Conservation (phyloP, 179 eudicot species). For the Beta corolliflora region DNA sequence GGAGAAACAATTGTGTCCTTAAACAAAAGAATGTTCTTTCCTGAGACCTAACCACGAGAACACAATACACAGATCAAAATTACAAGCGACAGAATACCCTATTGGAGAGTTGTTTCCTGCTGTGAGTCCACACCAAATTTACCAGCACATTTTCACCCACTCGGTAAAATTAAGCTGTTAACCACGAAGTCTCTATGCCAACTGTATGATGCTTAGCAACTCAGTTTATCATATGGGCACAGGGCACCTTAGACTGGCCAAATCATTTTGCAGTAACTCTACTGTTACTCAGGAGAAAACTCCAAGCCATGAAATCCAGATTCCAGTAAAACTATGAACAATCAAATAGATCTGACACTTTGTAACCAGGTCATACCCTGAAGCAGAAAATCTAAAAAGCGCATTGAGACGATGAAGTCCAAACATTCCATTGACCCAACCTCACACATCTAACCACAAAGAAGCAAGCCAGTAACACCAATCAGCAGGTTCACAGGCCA, state of each 20-base stretch:
- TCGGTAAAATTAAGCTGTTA: neutral
- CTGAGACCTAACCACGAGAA: neutral
- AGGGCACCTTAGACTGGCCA: neutral
- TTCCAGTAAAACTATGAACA: constrained; percentile 2
- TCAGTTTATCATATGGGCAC: neutral
- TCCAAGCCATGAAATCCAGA: neutral
- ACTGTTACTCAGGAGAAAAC: neutral
- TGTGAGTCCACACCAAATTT: constrained; percentile 6
- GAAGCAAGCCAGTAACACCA: constrained; percentile 12
- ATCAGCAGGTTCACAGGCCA: constrained; percentile 4
- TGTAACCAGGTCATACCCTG: neutral
- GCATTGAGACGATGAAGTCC: neutral
- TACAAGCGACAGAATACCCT: neutral
- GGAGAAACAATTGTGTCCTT: neutral
- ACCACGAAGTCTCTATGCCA: neutral
- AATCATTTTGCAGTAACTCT: constrained; percentile 5
- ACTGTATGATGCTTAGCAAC: neutral
- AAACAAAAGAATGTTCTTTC: neutral
- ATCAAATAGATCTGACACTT: neutral
- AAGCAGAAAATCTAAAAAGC: neutral
- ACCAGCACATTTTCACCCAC: neutral
- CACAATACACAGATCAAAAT: neutral
- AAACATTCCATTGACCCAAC: neutral
- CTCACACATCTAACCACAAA: constrained; percentile 17
- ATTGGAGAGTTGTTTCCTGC: neutral